Conservation (phyloP, 768 basidiomycete genomes). For the Sistotremastrum niveocremeum region DNA sequence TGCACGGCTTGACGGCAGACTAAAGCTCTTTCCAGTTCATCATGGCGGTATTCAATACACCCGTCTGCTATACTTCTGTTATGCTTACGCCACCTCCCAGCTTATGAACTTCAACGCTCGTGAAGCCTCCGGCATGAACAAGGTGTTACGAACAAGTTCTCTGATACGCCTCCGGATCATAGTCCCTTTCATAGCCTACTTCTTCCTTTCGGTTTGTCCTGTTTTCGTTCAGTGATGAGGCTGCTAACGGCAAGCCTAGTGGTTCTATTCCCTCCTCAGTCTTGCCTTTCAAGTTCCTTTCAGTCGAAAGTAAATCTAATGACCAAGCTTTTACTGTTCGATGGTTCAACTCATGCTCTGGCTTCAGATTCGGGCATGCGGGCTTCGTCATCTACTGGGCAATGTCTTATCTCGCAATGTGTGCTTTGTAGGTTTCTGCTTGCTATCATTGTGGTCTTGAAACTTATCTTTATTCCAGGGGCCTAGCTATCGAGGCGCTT, state of each 20-base stretch:
- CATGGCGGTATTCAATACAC: background rate
- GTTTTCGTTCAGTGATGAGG: slow-evolving; percentile 3
- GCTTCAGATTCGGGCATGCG: slow-evolving; percentile 27
- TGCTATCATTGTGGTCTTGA: background rate
- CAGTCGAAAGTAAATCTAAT: slow-evolving; percentile 25
- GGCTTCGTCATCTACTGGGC: slow-evolving; percentile 61
- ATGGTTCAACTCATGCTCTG: background rate
- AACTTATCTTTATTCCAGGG: slow-evolving; percentile 23
- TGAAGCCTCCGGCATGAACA: slow-evolving; percentile 23
- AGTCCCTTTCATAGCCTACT: slow-evolving; percentile 27
- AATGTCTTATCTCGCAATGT: slow-evolving; percentile 46
- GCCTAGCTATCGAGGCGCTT: slow-evolving; percentile 47
- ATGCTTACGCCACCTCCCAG: background rate
- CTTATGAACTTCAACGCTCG: slow-evolving; percentile 19
- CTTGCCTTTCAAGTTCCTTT: slow-evolving; percentile 49
- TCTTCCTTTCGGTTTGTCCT: slow-evolving; percentile 22
- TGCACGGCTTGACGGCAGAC: background rate
- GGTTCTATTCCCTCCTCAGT: slow-evolving; percentile 46
- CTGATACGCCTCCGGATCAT: slow-evolving; percentile 27
- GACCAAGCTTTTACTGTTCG: background rate
- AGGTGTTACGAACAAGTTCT: slow-evolving; percentile 23
- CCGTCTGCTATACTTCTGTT: slow-evolving; percentile 1
- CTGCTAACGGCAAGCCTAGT: slow-evolving; percentile 20
- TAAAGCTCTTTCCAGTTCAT: slow-evolving; percentile 3
- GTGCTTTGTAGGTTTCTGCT: slow-evolving; percentile 30